Conservation (phyloP, 1,139 yeast genomes). For the Arxiozyma slooffiae region DNA sequence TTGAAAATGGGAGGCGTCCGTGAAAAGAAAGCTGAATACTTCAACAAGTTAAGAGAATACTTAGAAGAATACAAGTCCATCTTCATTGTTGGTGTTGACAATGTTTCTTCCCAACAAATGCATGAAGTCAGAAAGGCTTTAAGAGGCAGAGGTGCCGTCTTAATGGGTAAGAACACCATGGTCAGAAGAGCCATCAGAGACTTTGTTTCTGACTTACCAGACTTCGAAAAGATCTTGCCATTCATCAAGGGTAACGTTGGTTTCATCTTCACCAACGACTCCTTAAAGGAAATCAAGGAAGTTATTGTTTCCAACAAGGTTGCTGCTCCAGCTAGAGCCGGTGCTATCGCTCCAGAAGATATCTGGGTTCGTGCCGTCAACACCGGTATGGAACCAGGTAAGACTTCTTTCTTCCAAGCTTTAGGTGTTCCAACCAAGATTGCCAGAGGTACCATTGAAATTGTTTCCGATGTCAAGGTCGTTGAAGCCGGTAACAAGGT, state of each 20-base stretch:
- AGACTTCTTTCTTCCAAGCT: constrained; percentile 99
- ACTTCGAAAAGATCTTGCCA: constrained; percentile 90
- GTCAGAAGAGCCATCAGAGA: constrained; percentile 99
- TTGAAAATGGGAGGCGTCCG: constrained; percentile 99
- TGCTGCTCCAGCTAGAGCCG: constrained; percentile 99
- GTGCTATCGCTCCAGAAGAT: constrained; percentile 97
- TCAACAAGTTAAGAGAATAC: constrained; percentile 87
- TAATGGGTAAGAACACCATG: constrained; percentile 99
- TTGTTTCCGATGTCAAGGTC: constrained; percentile 93
- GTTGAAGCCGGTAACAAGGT: constrained; percentile 78
- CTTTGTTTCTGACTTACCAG: constrained; percentile 88
- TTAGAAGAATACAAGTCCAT: constrained; percentile 95
- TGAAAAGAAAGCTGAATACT: constrained; percentile 94
- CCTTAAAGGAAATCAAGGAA: constrained; percentile 88
- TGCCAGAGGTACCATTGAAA: constrained; percentile 99
- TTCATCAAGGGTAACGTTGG: constrained; percentile 97
- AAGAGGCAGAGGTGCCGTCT: constrained; percentile 88
- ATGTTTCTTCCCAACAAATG: constrained; percentile 99
- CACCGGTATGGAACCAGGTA: constrained; percentile 99
- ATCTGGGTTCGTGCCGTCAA: constrained; percentile 98
- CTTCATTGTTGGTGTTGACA: constrained; percentile 98
- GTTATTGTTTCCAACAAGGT: constrained; percentile 82
- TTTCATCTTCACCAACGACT: constrained; percentile 96
- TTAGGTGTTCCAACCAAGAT: constrained; percentile 99
- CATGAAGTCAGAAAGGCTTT: constrained; percentile 97